Evolutionary conservation across 345 rosid species (phyloP).

Genomic region (Microthlaspi erraticum): DNA sequence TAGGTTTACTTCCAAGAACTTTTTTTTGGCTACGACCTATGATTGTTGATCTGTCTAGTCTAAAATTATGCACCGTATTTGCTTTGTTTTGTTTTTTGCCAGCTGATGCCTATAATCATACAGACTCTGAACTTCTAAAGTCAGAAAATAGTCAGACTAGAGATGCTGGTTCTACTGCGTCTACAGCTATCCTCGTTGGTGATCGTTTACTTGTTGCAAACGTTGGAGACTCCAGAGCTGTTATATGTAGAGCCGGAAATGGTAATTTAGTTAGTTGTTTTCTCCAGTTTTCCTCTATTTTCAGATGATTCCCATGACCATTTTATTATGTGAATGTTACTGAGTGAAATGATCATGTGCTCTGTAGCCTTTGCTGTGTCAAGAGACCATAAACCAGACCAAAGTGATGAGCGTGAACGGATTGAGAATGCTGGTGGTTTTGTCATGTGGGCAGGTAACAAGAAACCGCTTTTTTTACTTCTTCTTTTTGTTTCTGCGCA

Average conservation of each 20-base stretch:
- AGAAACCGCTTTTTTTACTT: constrained; percentile 10
- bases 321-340: background rate
- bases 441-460: constrained; percentile 98
- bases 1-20: constrained; percentile 57
- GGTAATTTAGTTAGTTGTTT: no score
- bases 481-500: background rate
- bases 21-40: background rate
- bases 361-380: constrained; percentile 88
- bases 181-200: constrained; percentile 94
- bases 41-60: background rate
- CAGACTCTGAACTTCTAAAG: constrained; percentile 93
- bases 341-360: constrained; percentile 2
- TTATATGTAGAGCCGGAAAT: constrained; percentile 87
- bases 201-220: constrained; percentile 93
- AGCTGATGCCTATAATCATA: constrained; percentile 93
- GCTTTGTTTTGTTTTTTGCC: constrained; percentile 12
- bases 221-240: constrained; percentile 99
- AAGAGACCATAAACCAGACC: constrained; percentile 98
- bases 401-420: constrained; percentile 94
- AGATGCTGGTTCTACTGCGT: constrained; percentile 99
- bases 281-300: no score
- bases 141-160: constrained; percentile 84
- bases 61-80: background rate
- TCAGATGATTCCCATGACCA: no score
- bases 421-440: constrained; percentile 99